A percentile compares a stretch with the other conserved stretches of the same genome.
These are phyloP conservation scores for Lagenidium giganteum DNA, from an alignment of 352 stramenopile genomes.

Conservation along the genomic window DNA sequence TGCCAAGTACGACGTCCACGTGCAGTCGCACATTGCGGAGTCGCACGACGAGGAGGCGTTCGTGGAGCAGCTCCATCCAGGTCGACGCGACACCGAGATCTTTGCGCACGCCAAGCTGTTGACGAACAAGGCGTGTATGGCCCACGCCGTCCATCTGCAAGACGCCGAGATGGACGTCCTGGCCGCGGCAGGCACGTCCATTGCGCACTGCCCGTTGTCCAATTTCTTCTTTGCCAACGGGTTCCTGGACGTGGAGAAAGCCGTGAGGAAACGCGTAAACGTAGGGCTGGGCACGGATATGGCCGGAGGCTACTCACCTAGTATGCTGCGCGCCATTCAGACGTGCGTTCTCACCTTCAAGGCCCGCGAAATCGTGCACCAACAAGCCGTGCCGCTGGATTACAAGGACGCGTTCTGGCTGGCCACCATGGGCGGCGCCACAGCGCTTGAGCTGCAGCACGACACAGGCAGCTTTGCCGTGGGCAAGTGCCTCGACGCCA, in stretches of 20 bases:
- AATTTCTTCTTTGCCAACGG: conserved; percentile 89
- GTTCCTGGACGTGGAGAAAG: conserved; percentile 55
- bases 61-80: conserved; percentile 59
- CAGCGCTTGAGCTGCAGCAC: conserved; percentile 59
- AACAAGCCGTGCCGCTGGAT: conserved; percentile 44
- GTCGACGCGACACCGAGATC: conserved; percentile 58
- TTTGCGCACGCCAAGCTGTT: conserved; percentile 69
- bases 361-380: conserved; percentile 42
- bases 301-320: conserved; percentile 86
- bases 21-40: conserved; percentile 88
- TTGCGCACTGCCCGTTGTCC: conserved; percentile 88
- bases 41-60: conserved; percentile 82
- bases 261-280: conserved; percentile 28
- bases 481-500: conserved; percentile 83
- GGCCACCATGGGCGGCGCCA: conserved; percentile 80
- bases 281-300: conserved; percentile 89
- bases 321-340: conserved; percentile 85
- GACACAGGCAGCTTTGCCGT: conserved; percentile 74
- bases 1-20: conserved; percentile 48
- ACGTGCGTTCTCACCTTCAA: conserved; percentile 75
- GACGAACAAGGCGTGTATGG: conserved; percentile 71
- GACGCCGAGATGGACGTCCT: conserved; percentile 63
- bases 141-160: conserved; percentile 77
- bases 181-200: conserved; percentile 37
- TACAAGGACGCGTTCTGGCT: conserved; percentile 86